Evolutionary conservation across 1,284 basidiomycete species (phyloP), one percentile per base, ranked within the genome.

Genomic region (Puccinia sorghi): DNA sequence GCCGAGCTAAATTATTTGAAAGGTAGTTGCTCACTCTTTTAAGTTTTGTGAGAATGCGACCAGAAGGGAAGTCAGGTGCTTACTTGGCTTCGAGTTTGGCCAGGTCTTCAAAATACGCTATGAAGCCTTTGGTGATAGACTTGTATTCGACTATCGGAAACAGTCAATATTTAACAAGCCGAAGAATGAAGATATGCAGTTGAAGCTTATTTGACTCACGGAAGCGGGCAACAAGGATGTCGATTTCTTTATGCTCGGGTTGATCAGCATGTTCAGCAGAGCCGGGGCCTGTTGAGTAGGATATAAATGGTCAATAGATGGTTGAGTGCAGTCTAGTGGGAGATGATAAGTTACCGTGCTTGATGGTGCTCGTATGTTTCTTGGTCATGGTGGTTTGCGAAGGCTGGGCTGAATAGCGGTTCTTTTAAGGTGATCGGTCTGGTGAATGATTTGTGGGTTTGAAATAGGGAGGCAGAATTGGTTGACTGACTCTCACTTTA

Each of bases 231-330:
- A 77, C 63, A 11, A 77, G 66, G 43, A 77, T 77, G 39, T 77
- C 74, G 56, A 54, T 70, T 52, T 77, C 74, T 13, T 77, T 67
- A 17, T 77, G 74, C 37, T 77, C 63, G 17, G 66, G 74, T 46
- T 77, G 64, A 46, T 77, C 74, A 52, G 52, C 74, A 57, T 77
- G 74, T 32, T 77, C 64, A 57, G 66, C 74, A 11, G 52, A 77
- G 48, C 66, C 66, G 43, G 74, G 70, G 56, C 74, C 74, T 77
- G 20, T 50, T 39, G 8, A 20, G 3, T 8, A 61, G 6, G 7
- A 61, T 27, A 20, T 39, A 20, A 39, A 11, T 2, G n/a, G 13
- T 66, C 64, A 32, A 25, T 17, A 25, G 48, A 13, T 11, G 12
- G 25, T 25, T 39, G 25, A 50, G 25, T 46, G 63, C 2, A 27